Evolutionary conservation across 768 basidiomycete species (phyloP), one percentile per base, ranked within the genome.

Genomic region (Pholiota molesta): DNA sequence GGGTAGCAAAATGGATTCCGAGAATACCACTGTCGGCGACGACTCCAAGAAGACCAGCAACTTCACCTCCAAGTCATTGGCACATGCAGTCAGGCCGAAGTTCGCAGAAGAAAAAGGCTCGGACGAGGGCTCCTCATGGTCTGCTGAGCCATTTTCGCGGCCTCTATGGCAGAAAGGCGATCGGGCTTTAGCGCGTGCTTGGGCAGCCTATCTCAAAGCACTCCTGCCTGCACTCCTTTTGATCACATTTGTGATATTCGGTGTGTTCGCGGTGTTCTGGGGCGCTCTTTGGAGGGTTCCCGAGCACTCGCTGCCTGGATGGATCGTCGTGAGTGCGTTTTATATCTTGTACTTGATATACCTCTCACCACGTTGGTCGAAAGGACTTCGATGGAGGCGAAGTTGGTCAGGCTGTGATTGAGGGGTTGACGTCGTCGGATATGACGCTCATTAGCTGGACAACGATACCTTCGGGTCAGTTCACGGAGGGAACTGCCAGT

Each of bases 301-400:
- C 31, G 77, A 62, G 0, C 70, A 74, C 39, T 78, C 79, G 13
- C 64, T 87, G 17, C 13, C 42, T 9, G 57, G 57, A 14, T 58
- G 57, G 57, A 49, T 58, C 19, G 57, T 58, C 16, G 57, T 58
- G 44, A 31, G 57, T 58, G 7, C 3, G 31, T 28, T 19, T n/a
- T n/a, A n/a, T 45, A 23, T 31, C 29, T 1, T 19, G 11, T 8
- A 8, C 7, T 9, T 26, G 28, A 3, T 16, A 21, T 37, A 10
- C 16, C 6, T 3, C 31, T 31, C 9, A 1, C 28, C n/a, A 42
- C 23, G 23, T 33, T 16, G 28, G 6, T 49, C 28, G 26, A 23
- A 13, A 88, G 85, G 85, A 89, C 65, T 87, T 87, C 62, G 87
- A 89, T 51, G 85, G 83, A 3, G 79, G 76, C 1, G 57, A 75